Conservation (phyloP, 2,329 filamentous ascomycete species). For the Rhinocladiella mackenziei region DNA sequence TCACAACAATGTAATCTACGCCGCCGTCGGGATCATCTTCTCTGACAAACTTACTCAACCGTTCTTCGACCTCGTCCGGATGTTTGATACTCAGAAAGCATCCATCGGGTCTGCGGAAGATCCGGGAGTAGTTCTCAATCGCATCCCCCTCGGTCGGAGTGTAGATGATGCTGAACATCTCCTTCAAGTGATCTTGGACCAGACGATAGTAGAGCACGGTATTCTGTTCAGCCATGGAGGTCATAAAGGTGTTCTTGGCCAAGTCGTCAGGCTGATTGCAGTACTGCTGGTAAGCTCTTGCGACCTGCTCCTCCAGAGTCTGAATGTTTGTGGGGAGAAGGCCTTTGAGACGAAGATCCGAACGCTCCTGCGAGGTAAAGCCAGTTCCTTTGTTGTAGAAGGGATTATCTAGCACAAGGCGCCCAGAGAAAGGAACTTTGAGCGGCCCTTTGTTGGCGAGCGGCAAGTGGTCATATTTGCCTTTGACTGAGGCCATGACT, state of each 20-base stretch:
- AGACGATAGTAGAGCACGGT: slow-evolving; percentile 74
- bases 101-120: slow-evolving; percentile 75
- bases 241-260: slow-evolving; percentile 84
- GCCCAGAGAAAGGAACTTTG: slow-evolving; percentile 39
- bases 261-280: slow-evolving; percentile 56
- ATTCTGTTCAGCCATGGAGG: slow-evolving; percentile 80
- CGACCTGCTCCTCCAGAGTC: slow-evolving; percentile 69
- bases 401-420: slow-evolving; percentile 58
- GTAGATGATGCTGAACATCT: slow-evolving; percentile 90
- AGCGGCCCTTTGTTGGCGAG: slow-evolving; percentile 33
- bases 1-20: slow-evolving; percentile 84
- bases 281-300: slow-evolving; percentile 79
- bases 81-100: slow-evolving; percentile 75
- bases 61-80: slow-evolving; percentile 56
- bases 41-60: slow-evolving; percentile 54
- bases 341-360: slow-evolving; percentile 65
- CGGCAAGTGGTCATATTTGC: slow-evolving; percentile 34
- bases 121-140: slow-evolving; percentile 74
- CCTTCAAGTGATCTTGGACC: slow-evolving; percentile 70
- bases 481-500: slow-evolving; percentile 4
- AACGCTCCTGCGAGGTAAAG: slow-evolving; percentile 66
- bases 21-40: slow-evolving; percentile 15
- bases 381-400: slow-evolving; percentile 82
- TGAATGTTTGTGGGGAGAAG: slow-evolving; percentile 69
- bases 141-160: slow-evolving; percentile 81